Percentiles rank a stretch among this genome's conserved stretches.
Evolutionary conservation across 2,329 filamentous ascomycete species (phyloP).

Genomic region (Arthrobotrys musiformis): DNA sequence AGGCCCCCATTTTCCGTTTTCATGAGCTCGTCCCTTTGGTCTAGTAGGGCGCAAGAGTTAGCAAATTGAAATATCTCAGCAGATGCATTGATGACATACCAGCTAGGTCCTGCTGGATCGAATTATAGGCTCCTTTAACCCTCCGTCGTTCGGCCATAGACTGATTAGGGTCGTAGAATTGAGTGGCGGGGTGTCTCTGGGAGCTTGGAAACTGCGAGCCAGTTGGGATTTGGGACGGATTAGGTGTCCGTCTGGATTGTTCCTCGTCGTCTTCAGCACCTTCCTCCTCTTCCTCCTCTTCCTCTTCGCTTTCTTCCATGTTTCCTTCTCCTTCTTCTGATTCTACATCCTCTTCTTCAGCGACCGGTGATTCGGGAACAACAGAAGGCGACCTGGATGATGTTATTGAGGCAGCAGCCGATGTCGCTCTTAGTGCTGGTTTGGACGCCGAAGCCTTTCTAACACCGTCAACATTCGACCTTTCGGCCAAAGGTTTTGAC

Average conservation of each 20-base stretch:
- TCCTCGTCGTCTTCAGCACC: neutral
- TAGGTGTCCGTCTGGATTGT: no score
- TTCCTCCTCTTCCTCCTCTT: neutral
- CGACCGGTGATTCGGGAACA: slow-evolving; percentile 27
- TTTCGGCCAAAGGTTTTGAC: slow-evolving; percentile 3
- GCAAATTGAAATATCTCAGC: neutral
- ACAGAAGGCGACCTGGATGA: slow-evolving; percentile 28
- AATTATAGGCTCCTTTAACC: slow-evolving; percentile 42
- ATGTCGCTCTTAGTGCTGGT: slow-evolving; percentile 15
- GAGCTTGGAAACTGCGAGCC: slow-evolving; percentile 23
- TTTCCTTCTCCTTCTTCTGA: slow-evolving; percentile 5
- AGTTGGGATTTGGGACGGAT: slow-evolving; percentile 27
- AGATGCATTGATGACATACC: slow-evolving; percentile 5
- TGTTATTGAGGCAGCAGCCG: slow-evolving; percentile 3
- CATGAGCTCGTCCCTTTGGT: slow-evolving; percentile 27
- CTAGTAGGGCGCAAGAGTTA: slow-evolving; percentile 17
- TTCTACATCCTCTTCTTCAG: slow-evolving; percentile 26
- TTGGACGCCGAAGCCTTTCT: neutral
- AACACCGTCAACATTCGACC: neutral
- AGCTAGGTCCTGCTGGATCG: slow-evolving; percentile 39
- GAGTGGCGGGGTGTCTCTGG: slow-evolving; percentile 26
- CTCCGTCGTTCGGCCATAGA: slow-evolving; percentile 44
- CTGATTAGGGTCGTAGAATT: slow-evolving; percentile 54
- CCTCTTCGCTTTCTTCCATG: neutral
- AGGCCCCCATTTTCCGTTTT: slow-evolving; percentile 42